phyloP scores from a whole-genome alignment of 176 grass and related monocot species.

The Musa schizocarpa region DNA sequence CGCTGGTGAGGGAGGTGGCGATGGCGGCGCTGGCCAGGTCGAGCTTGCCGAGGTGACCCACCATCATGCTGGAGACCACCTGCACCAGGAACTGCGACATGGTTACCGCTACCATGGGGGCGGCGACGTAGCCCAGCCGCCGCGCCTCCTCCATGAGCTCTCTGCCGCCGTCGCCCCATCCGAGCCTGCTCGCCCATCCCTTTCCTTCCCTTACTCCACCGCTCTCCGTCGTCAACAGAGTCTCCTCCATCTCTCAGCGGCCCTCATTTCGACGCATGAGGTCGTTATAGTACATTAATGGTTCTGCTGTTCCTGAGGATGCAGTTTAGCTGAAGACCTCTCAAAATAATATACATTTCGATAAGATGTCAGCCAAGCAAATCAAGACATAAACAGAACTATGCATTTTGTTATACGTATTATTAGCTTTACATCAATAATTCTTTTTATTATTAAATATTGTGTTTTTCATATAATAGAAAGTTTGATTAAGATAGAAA shows the following conservation, averaged over 20 bases:
- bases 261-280: no score
- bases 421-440: no score
- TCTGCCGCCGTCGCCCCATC: background rate
- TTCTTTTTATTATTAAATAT: no score
- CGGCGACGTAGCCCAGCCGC: conserved; percentile 35
- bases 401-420: no score
- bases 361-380: no score
- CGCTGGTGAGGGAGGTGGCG: conserved; percentile 68
- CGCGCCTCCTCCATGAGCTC: conserved; percentile 19
- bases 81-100: conserved; percentile 57
- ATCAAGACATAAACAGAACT: no score
- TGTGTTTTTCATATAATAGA: no score
- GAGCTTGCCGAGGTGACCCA: conserved; percentile 76
- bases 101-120: conserved; percentile 47
- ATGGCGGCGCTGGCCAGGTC: conserved; percentile 67
- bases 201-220: background rate
- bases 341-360: no score
- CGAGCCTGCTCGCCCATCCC: background rate
- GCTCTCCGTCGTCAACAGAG: background rate
- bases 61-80: conserved; percentile 90
- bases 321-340: no score
- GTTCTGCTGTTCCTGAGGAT: no score
- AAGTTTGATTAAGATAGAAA: no score
- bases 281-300: no score
- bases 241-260: background rate